Percentiles rank a stretch among this genome's conserved stretches.
Conservation (phyloP, 139 green algal species). For the Tetratostichococcus sp. region DNA sequence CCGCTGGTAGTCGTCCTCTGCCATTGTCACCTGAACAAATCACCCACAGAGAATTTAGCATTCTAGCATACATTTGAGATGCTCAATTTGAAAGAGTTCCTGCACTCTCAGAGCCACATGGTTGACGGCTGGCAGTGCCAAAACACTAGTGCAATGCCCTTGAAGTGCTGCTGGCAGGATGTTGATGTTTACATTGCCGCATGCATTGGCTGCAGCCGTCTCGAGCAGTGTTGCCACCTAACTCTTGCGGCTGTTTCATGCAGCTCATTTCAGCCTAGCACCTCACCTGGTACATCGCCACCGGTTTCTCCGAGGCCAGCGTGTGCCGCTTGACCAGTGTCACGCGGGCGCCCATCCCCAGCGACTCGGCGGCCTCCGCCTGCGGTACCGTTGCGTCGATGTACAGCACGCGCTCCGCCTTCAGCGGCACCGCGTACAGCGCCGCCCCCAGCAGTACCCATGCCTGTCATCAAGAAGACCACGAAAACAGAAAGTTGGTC, state of each 20-base stretch:
- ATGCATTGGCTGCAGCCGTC: no score
- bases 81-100: no score
- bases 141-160: no score
- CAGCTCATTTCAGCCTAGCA: no score
- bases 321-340: constrained; percentile 5
- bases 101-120: no score
- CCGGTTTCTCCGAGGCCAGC: background rate
- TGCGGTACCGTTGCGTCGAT: constrained; percentile 39
- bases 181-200: no score
- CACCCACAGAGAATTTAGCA: background rate
- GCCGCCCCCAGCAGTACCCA: constrained; percentile 57
- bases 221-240: no score
- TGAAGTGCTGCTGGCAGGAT: no score
- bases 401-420: constrained; percentile 61
- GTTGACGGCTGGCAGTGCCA: no score
- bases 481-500: background rate
- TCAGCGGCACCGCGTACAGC: constrained; percentile 58
- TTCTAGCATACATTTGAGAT: no score
- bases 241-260: no score
- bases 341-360: constrained; percentile 13
- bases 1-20: constrained; percentile 56
- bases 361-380: constrained; percentile 2
- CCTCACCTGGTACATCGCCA: background rate
- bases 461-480: constrained; percentile 1
- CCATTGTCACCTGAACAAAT: constrained; percentile 48